phyloP scores from a whole-genome alignment of 441 rosid genomes.

The Pelargonium exstipulatum region DNA sequence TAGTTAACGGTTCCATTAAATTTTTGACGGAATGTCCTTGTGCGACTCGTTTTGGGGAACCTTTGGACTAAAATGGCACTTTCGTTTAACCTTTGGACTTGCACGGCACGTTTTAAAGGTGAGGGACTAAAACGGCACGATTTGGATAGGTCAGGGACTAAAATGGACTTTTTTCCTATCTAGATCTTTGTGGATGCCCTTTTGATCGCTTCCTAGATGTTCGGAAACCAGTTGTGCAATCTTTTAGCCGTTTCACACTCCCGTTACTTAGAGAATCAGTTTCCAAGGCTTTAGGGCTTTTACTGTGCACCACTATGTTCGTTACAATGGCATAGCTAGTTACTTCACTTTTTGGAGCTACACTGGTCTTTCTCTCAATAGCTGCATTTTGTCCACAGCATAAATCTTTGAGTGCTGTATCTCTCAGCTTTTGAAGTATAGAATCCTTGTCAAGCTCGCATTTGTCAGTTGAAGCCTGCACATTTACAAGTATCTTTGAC shows the following conservation, averaged over 20 bases:
- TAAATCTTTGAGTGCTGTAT: constrained; percentile 42
- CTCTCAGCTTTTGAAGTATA: constrained; percentile 41
- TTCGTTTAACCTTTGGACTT: too few species aligned
- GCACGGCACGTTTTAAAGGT: too few species aligned
- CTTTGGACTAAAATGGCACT: too few species aligned
- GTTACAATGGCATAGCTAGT: constrained; percentile 56
- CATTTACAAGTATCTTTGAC: not conserved
- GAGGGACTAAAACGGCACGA: too few species aligned
- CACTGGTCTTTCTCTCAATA: constrained; percentile 38
- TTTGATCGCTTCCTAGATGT: constrained; percentile 53
- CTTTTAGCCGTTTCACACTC: constrained; percentile 44
- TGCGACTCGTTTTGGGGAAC: too few species aligned
- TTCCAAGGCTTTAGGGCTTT: constrained; percentile 34
- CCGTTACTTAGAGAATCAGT: constrained; percentile 35
- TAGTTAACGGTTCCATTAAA: too few species aligned
- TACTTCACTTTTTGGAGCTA: constrained; percentile 49
- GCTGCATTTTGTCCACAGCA: constrained; percentile 50
- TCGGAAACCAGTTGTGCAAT: constrained; percentile 27
- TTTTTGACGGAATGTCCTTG: too few species aligned
- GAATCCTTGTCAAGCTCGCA: constrained; percentile 39
- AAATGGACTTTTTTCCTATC: constrained; percentile 26
- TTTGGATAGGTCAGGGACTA: too few species aligned
- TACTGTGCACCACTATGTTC: constrained; percentile 30
- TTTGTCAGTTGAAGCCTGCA: constrained; percentile 44
- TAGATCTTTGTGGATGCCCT: constrained; percentile 45